Evolutionary conservation across 495 filamentous ascomycete species (phyloP).

Genomic region (Xylaria telfairii): DNA sequence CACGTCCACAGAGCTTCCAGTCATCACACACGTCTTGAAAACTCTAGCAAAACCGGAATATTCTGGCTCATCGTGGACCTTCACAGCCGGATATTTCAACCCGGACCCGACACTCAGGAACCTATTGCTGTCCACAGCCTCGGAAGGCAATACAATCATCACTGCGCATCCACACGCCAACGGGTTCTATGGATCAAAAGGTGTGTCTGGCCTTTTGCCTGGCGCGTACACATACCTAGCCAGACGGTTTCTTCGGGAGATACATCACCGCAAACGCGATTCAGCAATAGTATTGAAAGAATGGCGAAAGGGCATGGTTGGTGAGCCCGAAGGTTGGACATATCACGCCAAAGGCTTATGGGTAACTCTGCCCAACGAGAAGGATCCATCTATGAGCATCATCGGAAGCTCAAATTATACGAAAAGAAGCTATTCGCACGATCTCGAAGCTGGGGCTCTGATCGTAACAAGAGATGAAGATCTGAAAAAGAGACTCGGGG

Average conservation of each 20-base stretch:
- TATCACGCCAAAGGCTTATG: conserved; percentile 98
- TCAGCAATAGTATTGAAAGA: conserved; percentile 75
- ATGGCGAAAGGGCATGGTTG: conserved; percentile 84
- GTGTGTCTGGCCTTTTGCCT: conserved; percentile 87
- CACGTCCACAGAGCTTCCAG: conserved; percentile 86
- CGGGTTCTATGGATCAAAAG: conserved; percentile 90
- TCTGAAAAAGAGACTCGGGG: conserved; percentile 73
- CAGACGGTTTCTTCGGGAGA: conserved; percentile 76
- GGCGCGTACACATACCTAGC: conserved; percentile 90
- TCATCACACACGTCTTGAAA: conserved; percentile 74
- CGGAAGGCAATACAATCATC: conserved; percentile 75
- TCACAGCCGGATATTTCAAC: conserved; percentile 99
- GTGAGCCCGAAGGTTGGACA: conserved; percentile 85
- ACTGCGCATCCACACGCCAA: conserved; percentile 96
- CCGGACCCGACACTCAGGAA: conserved; percentile 81
- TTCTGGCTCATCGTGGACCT: conserved; percentile 79
- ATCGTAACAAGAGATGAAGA: conserved; percentile 81
- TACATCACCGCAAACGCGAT: conserved; percentile 65
- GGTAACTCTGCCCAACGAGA: conserved; percentile 71
- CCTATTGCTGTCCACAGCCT: conserved; percentile 74
- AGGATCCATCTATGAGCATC: conserved; percentile 75
- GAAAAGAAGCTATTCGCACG: conserved; percentile 86
- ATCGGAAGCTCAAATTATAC: conserved; percentile 97
- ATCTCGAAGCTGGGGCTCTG: conserved; percentile 84
- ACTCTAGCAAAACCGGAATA: conserved; percentile 66